Percentiles rank a stretch among this genome's conserved stretches.
These are phyloP conservation scores for Cercospora sp. DNA, from an alignment of 2,329 filamentous ascomycete species.

Conservation along the genomic window DNA sequence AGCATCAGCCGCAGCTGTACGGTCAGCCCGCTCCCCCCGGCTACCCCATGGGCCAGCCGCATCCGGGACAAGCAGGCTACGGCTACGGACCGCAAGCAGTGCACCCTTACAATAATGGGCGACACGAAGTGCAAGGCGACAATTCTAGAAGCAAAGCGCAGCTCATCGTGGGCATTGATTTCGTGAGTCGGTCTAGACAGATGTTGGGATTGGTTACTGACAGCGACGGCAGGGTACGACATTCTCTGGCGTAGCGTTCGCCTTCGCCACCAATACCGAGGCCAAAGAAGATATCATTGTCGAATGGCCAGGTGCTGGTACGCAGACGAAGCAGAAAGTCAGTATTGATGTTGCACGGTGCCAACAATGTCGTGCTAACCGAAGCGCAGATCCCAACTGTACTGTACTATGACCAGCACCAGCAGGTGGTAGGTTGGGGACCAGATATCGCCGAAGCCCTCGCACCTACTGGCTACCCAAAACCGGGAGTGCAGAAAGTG, in stretches of 20 bases:
- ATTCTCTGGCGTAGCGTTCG: slow-evolving; percentile 94
- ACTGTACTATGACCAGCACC: slow-evolving; percentile 99
- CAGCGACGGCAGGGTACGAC: slow-evolving; percentile 72
- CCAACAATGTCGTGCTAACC: slow-evolving; percentile 21
- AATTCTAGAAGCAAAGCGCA: slow-evolving; percentile 90
- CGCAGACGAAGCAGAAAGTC: slow-evolving; percentile 98
- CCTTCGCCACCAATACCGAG: slow-evolving; percentile 91
- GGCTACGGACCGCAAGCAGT: slow-evolving; percentile 21
- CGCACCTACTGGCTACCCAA: slow-evolving; percentile 94
- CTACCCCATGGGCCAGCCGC: slow-evolving; percentile 41
- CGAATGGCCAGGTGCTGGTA: slow-evolving; percentile 96
- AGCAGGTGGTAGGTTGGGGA: slow-evolving; percentile 99
- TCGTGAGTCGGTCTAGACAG: slow-evolving; percentile 60
- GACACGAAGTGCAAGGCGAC: slow-evolving; percentile 71
- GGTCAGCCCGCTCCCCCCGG: slow-evolving; percentile 39
- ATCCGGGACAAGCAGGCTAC: slow-evolving; percentile 29
- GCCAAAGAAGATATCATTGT: slow-evolving; percentile 98
- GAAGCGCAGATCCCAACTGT: slow-evolving; percentile 83
- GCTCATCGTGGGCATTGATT: slow-evolving; percentile 97
- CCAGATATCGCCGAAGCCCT: slow-evolving; percentile 96
- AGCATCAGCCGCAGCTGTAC: slow-evolving; percentile 47
- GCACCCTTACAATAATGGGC: slow-evolving; percentile 21
- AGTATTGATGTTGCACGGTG: slow-evolving; percentile 9
- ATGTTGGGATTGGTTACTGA: slow-evolving; percentile 16
- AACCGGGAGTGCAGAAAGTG: slow-evolving; percentile 96